Conservation (phyloP, 1,284 basidiomycete species). For the Vanrija sp. region DNA sequence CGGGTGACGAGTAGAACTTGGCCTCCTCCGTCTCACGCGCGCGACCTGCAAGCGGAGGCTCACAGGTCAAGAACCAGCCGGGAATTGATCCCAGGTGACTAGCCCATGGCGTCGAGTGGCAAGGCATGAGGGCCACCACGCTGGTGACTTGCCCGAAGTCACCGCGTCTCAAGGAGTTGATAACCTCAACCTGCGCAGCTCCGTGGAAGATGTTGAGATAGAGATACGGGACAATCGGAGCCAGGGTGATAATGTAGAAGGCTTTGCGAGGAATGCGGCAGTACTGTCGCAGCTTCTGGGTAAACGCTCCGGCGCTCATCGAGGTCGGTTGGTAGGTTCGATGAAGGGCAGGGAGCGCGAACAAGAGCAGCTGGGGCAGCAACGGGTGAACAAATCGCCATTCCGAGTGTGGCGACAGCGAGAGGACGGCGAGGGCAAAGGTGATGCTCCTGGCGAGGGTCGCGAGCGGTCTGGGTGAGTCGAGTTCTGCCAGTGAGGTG, state of each 20-base stretch:
- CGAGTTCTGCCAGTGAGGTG: conserved; percentile 2
- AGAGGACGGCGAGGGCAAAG: conserved; percentile 70
- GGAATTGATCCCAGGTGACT: conserved; percentile 68
- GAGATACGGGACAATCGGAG: conserved; percentile 57
- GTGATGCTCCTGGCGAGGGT: conserved; percentile 56
- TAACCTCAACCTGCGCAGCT: conserved; percentile 69
- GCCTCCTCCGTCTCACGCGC: conserved; percentile 65
- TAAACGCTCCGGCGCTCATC: conserved; percentile 8
- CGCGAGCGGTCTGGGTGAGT: conserved; percentile 35
- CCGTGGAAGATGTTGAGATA: conserved; percentile 72
- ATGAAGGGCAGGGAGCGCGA: conserved; percentile 69
- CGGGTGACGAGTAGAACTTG: conserved; percentile 73
- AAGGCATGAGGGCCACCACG: conserved; percentile 88
- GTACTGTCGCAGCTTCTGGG: conserved; percentile 39
- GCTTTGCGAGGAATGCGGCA: conserved; percentile 37
- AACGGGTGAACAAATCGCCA: conserved; percentile 94
- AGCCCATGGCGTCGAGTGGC: conserved; percentile 95
- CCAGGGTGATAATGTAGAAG: conserved; percentile 54
- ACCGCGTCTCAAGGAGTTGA: conserved; percentile 48
- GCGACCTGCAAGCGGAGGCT: conserved; percentile 63
- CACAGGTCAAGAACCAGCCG: conserved; percentile 82
- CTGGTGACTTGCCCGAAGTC: conserved; percentile 42
- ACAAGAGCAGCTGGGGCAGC: conserved; percentile 75
- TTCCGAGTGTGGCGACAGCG: conserved; percentile 84
- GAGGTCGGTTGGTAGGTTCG: conserved; percentile 51